A percentile compares a stretch with the other conserved stretches of the same genome.
Evolutionary conservation across 768 basidiomycete species (phyloP).

Genomic region (Collybiopsis luxurians): DNA sequence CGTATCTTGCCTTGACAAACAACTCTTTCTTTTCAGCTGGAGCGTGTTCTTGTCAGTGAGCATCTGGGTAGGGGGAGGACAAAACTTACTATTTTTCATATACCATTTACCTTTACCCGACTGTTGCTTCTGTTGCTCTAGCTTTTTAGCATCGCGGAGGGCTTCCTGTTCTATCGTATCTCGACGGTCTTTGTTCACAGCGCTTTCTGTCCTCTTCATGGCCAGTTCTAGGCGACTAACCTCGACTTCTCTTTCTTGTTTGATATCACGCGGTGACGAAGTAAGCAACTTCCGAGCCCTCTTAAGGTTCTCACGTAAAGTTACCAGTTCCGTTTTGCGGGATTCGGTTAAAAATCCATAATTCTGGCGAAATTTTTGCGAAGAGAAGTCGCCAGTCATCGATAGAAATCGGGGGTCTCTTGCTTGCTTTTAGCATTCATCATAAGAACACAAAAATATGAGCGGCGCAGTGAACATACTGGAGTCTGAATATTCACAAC

Average conservation of each 20-base stretch:
- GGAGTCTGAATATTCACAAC: slow-evolving; percentile 66
- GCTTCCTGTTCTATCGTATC: slow-evolving; percentile 73
- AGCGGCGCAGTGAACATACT: slow-evolving; percentile 38
- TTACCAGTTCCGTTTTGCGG: slow-evolving; percentile 61
- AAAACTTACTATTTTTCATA: slow-evolving; percentile 72
- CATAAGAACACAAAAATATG: slow-evolving; percentile 2
- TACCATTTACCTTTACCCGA: slow-evolving; percentile 83
- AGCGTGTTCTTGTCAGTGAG: slow-evolving; percentile 7
- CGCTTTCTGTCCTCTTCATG: slow-evolving; percentile 73
- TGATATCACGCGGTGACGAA: slow-evolving; percentile 59
- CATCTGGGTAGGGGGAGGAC: neutral
- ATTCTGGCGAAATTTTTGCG: slow-evolving; percentile 60
- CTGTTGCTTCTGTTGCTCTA: slow-evolving; percentile 64
- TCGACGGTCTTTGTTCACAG: slow-evolving; percentile 67
- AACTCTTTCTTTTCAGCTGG: slow-evolving; percentile 78
- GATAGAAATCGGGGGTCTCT: slow-evolving; percentile 88
- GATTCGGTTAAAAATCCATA: slow-evolving; percentile 75
- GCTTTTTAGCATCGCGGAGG: slow-evolving; percentile 48
- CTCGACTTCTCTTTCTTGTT: slow-evolving; percentile 63
- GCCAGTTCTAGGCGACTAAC: slow-evolving; percentile 68
- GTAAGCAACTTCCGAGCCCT: slow-evolving; percentile 62
- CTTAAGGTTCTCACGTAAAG: slow-evolving; percentile 63
- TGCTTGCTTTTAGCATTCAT: slow-evolving; percentile 46
- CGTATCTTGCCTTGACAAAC: slow-evolving; percentile 71
- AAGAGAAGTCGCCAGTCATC: slow-evolving; percentile 64